Conservation (phyloP, 306 rosid species). For the Inga laurina region DNA sequence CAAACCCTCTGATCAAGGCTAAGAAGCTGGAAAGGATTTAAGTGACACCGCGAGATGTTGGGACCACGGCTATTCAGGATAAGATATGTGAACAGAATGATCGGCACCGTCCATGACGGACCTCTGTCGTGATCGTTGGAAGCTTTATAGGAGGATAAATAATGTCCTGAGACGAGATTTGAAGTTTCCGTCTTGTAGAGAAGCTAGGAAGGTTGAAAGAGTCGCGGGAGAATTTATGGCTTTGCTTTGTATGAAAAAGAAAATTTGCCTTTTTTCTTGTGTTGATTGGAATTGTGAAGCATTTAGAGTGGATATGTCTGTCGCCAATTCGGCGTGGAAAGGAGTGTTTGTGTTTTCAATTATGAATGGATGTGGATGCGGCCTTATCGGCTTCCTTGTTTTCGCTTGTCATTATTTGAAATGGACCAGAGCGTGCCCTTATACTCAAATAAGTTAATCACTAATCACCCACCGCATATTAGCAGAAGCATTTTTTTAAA, state of each 20-base stretch:
- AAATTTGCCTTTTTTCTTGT: neutral
- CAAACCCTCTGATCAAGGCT: constrained; percentile 79
- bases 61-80: neutral
- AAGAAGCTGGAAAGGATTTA: constrained; percentile 73
- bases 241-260: constrained; percentile 23
- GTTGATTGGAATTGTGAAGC: constrained; percentile 1
- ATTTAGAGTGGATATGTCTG: neutral
- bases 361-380: neutral
- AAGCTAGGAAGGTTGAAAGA: constrained; percentile 29
- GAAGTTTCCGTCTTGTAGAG: constrained; percentile 1
- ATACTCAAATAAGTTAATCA: neutral
- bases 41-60: constrained; percentile 34
- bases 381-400: neutral
- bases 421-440: neutral
- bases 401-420: neutral
- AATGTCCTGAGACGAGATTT: constrained; percentile 22
- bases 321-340: constrained; percentile 11
- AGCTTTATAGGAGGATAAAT: constrained; percentile 5
- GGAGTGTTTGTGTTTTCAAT: constrained; percentile 28
- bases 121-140: neutral
- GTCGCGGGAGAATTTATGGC: constrained; percentile 27
- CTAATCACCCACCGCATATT: neutral
- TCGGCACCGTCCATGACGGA: constrained; percentile 25
- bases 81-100: constrained; percentile 12
- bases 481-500: neutral